Evolutionary conservation across 2,329 filamentous ascomycete genomes (phyloP).

Genomic region (Colletotrichum musicola): DNA sequence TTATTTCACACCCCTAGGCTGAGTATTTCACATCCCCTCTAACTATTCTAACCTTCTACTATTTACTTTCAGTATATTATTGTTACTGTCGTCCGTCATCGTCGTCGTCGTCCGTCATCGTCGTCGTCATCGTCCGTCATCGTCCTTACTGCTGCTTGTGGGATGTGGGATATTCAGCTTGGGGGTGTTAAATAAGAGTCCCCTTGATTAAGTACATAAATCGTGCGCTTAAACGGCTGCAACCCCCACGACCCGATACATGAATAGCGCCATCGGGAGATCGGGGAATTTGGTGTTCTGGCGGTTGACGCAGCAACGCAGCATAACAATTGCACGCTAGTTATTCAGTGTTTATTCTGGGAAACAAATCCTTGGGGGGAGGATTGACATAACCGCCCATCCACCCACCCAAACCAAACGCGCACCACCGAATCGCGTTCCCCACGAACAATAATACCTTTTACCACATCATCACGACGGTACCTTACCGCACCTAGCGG

Average conservation of each 20-base stretch:
- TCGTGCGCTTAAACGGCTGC: not conserved
- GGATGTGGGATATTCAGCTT: too few species aligned
- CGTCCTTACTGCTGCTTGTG: too few species aligned
- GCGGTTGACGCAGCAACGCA: conserved; percentile 36
- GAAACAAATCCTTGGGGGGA: conserved; percentile 19
- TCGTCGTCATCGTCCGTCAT: too few species aligned
- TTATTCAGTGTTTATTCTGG: conserved; percentile 35
- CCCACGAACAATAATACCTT: conserved; percentile 35
- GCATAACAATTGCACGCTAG: conserved; percentile 33
- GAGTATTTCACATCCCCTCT: too few species aligned
- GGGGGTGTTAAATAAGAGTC: too few species aligned
- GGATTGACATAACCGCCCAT: conserved; percentile 35
- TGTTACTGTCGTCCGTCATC: too few species aligned
- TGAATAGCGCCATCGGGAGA: conserved; percentile 30
- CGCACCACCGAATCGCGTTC: conserved; percentile 35
- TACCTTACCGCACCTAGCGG: conserved; percentile 18
- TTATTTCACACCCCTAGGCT: too few species aligned
- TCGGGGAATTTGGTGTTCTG: conserved; percentile 33
- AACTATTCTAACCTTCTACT: too few species aligned
- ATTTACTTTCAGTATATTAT: too few species aligned
- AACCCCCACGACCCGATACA: conserved; percentile 21
- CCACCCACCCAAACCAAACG: conserved; percentile 25
- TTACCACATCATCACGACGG: conserved; percentile 27
- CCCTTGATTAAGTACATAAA: too few species aligned
- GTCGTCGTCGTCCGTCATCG: too few species aligned